phyloP scores from a whole-genome alignment of 306 rosid species.

The Prunus campanulata region DNA sequence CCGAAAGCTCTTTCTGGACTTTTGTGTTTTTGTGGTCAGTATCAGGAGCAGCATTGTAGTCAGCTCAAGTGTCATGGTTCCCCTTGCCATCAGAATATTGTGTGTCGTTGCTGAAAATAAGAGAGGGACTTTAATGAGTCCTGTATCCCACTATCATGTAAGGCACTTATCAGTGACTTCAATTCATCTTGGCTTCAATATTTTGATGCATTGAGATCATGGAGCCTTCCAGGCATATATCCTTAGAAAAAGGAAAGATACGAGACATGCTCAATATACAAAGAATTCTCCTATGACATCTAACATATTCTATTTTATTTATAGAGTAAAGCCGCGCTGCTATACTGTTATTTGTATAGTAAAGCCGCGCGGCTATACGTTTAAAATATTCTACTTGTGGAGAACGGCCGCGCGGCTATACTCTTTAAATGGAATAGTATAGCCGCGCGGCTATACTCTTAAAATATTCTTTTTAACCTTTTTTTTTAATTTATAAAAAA shows the following conservation, averaged over 20 bases:
- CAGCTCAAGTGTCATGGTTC: slow-evolving; percentile 53
- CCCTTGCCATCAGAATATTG: slow-evolving; percentile 72
- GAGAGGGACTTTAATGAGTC: slow-evolving; percentile 63
- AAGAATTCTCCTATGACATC: neutral
- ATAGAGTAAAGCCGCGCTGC: too few relatives aligned
- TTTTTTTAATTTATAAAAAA: neutral
- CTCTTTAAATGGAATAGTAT: too few relatives aligned
- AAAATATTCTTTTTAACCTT: too few relatives aligned
- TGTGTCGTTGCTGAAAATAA: slow-evolving; percentile 68
- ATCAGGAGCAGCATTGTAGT: slow-evolving; percentile 31
- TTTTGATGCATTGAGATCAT: slow-evolving; percentile 76
- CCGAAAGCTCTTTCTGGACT: slow-evolving; percentile 57
- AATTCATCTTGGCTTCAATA: slow-evolving; percentile 57
- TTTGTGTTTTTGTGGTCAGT: slow-evolving; percentile 73
- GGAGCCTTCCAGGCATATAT: slow-evolving; percentile 79
- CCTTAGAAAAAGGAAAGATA: slow-evolving; percentile 23
- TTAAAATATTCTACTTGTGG: too few relatives aligned
- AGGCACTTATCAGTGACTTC: slow-evolving; percentile 46
- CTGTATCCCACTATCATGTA: slow-evolving; percentile 51
- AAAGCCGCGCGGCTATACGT: too few relatives aligned
- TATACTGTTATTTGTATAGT: too few relatives aligned
- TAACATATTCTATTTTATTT: too few relatives aligned
- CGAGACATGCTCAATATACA: too few relatives aligned
- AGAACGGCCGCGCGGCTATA: too few relatives aligned
- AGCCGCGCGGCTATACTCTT: too few relatives aligned